Evolutionary conservation across 202 grass and related monocot species (phyloP).

Genomic region (Panicum hallii): DNA sequence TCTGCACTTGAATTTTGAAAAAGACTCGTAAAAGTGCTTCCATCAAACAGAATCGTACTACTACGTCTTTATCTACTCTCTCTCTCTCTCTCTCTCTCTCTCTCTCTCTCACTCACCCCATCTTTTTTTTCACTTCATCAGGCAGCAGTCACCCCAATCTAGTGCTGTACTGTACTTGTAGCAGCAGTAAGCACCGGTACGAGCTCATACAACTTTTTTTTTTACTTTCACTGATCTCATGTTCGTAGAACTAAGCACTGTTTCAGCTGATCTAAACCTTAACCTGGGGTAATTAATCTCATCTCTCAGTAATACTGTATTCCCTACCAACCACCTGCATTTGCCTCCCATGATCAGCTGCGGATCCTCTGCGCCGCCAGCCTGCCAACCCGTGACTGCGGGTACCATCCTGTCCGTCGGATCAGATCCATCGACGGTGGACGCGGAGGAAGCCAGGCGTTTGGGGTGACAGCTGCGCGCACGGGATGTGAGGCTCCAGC

Average conservation of each 20-base stretch:
- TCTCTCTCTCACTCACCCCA: too few species aligned
- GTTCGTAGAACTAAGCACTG: neutral
- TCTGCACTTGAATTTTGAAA: too few species aligned
- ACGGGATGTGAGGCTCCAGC: conserved; percentile 44
- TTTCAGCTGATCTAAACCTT: neutral
- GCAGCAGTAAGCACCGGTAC: neutral
- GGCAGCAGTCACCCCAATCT: too few species aligned
- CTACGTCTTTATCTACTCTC: too few species aligned
- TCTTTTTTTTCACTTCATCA: too few species aligned
- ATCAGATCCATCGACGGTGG: conserved; percentile 8
- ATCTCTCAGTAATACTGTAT: neutral
- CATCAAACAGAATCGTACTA: too few species aligned
- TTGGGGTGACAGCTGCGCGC: neutral
- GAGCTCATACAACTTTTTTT: neutral
- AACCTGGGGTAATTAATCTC: conserved; percentile 12
- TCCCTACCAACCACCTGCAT: conserved; percentile 33
- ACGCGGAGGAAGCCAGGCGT: too few species aligned
- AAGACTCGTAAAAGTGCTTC: too few species aligned
- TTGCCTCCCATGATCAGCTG: conserved; percentile 14
- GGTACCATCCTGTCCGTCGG: neutral
- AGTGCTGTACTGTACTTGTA: neutral
- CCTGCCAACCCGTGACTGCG: fast-evolving
- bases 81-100: too few species aligned
- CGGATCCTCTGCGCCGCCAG: conserved; percentile 18
- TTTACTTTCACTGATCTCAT: neutral